phyloP scores from a whole-genome alignment of 169 alveolate genomes.

The Pseudocohnilembus persalinus region DNA sequence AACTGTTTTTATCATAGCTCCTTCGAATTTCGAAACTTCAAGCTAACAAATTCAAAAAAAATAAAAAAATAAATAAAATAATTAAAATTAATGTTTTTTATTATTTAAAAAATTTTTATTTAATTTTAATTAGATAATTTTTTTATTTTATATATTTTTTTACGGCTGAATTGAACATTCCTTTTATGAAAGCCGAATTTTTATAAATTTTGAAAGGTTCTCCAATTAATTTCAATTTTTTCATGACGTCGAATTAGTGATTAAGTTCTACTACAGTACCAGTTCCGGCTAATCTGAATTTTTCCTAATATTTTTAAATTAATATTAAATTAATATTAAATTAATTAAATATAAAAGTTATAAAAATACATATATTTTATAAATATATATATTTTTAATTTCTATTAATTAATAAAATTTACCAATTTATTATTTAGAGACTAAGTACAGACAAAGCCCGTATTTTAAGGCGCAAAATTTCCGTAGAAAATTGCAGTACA shows the following conservation, averaged over 20 bases:
- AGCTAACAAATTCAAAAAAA: constrained; percentile 62
- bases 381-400: constrained; percentile 15
- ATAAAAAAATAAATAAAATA: not conserved
- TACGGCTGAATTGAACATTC: constrained; percentile 95
- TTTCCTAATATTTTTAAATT: constrained; percentile 18
- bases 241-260: constrained; percentile 87
- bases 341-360: constrained; percentile 78
- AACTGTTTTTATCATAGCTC: constrained; percentile 97
- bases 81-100: not conserved
- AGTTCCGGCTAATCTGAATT: constrained; percentile 93
- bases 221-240: constrained; percentile 96
- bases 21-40: constrained; percentile 97
- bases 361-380: constrained; percentile 78
- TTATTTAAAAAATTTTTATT: too few relatives aligned
- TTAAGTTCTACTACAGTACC: constrained; percentile 95
- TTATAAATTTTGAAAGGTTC: constrained; percentile 97
- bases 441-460: constrained; percentile 70
- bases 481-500: constrained; percentile 96
- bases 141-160: too few relatives aligned
- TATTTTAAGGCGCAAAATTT: constrained; percentile 94
- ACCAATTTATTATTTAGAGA: constrained; percentile 38
- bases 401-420: constrained; percentile 49
- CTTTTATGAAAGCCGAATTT: constrained; percentile 97
- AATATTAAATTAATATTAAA: constrained; percentile 66
- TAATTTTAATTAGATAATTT: too few relatives aligned